Evolutionary conservation across 331 rosid species (phyloP), one percentile per base, ranked within the genome.

Genomic region (Acacia pycnantha): DNA sequence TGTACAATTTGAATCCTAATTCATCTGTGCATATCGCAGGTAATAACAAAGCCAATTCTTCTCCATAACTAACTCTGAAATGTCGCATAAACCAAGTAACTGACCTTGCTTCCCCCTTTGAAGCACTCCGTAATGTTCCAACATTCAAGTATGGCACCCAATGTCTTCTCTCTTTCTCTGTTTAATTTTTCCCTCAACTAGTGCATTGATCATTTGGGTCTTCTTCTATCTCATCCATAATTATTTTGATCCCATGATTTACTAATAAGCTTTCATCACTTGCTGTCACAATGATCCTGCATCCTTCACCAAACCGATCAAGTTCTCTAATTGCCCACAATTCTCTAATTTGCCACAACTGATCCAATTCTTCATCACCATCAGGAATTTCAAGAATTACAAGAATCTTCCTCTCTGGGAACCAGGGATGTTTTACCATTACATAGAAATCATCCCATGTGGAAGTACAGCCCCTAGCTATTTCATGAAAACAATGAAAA

Each of bases 221-320:
- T n/a, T n/a, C n/a, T n/a, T n/a, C n/a, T n/a, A n/a, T n/a, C n/a
- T n/a, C n/a, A n/a, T n/a, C n/a, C n/a, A n/a, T n/a, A 29, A 29
- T 29, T 29, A 29, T 29, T 29, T 29, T 2, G 2, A 51, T 4
- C 1, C 58, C 58, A 51, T 78, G 90, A 0, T 44, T 50, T 8
- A 37, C 40, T 18, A 81, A 62, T 70, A 84, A 62, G 40, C 54
- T 72, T 53, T 69, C 79, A 43, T 84, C 53, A 48, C 88, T 70
- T 0, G 86, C 46, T 33, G 84, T 75, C 2, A 81, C 77, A 11
- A 84, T 73, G 58, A 87, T 58, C 76, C 80, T 77, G 40, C 86
- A 81, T 9, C 90, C 88, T 0, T 21, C 7, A 5, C 84, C 84
- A 35, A 64, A 84, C 86, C 88, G 71, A 11, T 74, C 26, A 10